Evolutionary conservation across 2,329 filamentous ascomycete genomes (phyloP).

Genomic region (Plenodomus biglobosus): DNA sequence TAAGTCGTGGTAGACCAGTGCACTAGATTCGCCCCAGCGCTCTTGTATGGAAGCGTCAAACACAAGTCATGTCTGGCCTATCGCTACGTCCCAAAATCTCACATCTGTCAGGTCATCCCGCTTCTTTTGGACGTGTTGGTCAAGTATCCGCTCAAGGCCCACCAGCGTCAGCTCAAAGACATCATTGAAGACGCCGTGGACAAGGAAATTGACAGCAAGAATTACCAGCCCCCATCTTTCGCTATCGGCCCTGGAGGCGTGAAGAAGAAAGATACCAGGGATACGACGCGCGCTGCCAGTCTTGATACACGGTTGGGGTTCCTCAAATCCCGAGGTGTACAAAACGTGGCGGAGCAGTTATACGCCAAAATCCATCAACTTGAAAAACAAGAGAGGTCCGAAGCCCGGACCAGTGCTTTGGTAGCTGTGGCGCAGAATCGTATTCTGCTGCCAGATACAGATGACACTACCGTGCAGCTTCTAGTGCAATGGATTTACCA

Average conservation of each 20-base stretch:
- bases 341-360: constrained; percentile 4
- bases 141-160: constrained; percentile 1
- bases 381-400: constrained; percentile 9
- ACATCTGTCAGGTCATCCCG: neutral
- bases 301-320: constrained; percentile 5
- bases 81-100: neutral
- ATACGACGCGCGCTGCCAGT: neutral
- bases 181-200: constrained; percentile 3
- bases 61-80: neutral
- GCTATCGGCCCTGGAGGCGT: neutral
- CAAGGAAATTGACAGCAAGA: constrained; percentile 5
- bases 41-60: too few relatives aligned
- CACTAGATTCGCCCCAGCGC: too few relatives aligned
- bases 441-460: constrained; percentile 13
- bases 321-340: constrained; percentile 14
- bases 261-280: neutral
- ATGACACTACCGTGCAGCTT: constrained; percentile 7
- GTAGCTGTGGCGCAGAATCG: constrained; percentile 23
- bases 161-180: neutral
- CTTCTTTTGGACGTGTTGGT: neutral
- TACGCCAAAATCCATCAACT: constrained; percentile 4
- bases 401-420: neutral
- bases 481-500: constrained; percentile 26
- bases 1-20: neutral
- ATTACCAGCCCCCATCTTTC: neutral